Base-by-base conservation (phyloP, 2,329 filamentous ascomycete species). In the Aspergillus jensenii region DNA sequence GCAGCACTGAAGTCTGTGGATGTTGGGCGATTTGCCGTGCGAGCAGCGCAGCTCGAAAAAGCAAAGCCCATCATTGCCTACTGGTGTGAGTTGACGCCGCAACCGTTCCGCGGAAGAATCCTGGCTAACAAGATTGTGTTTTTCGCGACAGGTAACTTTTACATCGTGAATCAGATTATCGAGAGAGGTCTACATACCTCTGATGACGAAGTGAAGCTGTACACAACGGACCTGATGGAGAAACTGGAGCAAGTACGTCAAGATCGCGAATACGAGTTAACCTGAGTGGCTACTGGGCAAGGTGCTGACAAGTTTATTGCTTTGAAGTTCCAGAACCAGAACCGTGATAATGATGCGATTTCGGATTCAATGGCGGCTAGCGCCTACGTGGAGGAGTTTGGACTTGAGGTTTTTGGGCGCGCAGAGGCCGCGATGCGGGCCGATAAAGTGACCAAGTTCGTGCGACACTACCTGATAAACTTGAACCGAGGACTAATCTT, bases 361-460 rank as follows among this genome's bases (percentile, higher is more conserved):
- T 82, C 85, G 6, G 93, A 98, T 74, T 93, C 97, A 67, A 79
- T 87, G 1, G 91, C 90, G 4, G 93, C 91, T 1, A 91, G 93
- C 75, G 92, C 91, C 54, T 96, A 96, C 68, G 88, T 98, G 48
- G 93, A 98, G 75, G 90, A 96, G 72, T 99, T 99, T 74, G 93
- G 89, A 0, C 81, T 93, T 63, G 90, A 96, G 68, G 93, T 92
- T 0, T 93, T 99, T 63, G 84, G 88, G 48, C 86, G 91, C 62
- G 93, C 90, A 4, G 91, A 97, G 68, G 86, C 89, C 56, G 88
- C 91, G 0, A 85, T 98, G 68, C 85, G 87, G 58, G 89, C 90
- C 49, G 89, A 95, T 76, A 93, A 89, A 71, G 92, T 91, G 60
- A 93, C 91, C 41, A 88, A 86, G 89, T 91, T 62, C 19, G 46